Conservation (phyloP, 2,329 filamentous ascomycete species). For the Aureobasidium vineae region DNA sequence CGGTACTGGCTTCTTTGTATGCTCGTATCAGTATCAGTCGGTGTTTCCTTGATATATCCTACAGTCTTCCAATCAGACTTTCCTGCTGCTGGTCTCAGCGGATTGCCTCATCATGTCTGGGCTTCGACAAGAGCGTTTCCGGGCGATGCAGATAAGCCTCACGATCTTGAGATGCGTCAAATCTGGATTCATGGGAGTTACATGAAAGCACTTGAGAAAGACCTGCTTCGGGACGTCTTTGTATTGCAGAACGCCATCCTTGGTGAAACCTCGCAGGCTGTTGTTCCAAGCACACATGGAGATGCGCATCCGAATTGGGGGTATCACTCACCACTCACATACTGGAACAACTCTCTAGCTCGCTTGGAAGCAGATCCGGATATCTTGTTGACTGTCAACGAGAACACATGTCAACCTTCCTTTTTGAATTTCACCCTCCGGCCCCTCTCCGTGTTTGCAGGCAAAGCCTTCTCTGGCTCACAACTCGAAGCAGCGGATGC, state of each 20-base stretch:
- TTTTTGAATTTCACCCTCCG: constrained; percentile 71
- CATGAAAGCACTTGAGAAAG: constrained; percentile 68
- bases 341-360: constrained; percentile 67
- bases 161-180: constrained; percentile 78
- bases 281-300: constrained; percentile 3
- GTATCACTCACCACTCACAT: constrained; percentile 78
- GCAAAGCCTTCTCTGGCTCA: constrained; percentile 70
- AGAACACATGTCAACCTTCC: constrained; percentile 60
- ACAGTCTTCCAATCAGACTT: constrained; percentile 72
- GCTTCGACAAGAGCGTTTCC: constrained; percentile 67
- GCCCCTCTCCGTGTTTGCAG: constrained; percentile 77
- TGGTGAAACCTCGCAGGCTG: constrained; percentile 42
- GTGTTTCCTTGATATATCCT: constrained; percentile 69
- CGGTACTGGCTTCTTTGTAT: constrained; percentile 73
- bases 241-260: constrained; percentile 69
- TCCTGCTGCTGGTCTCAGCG: constrained; percentile 67
- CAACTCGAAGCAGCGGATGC: constrained; percentile 70
- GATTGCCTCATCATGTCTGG: constrained; percentile 77
- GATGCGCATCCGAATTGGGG: constrained; percentile 54
- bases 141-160: constrained; percentile 47
- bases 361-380: constrained; percentile 61
- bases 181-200: constrained; percentile 80
- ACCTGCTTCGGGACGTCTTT: constrained; percentile 65
- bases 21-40: constrained; percentile 68
- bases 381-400: constrained; percentile 68